These are phyloP conservation scores for Zalaria sp. DNA, from an alignment of 2,329 filamentous ascomycete species.

Conservation along the genomic window DNA sequence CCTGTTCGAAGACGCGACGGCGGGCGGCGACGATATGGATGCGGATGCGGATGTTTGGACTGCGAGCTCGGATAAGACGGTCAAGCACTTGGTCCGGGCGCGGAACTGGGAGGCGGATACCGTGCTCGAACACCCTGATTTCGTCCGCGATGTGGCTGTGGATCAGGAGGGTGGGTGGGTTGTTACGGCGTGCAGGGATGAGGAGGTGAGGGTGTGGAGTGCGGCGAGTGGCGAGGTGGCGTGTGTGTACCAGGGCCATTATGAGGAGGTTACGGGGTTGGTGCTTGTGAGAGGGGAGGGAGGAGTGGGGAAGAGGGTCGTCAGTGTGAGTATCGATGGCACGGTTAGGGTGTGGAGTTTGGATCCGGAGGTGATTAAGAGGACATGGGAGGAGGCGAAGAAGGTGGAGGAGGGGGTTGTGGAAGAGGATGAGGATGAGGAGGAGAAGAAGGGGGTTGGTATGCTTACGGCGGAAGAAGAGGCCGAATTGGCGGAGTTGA, in stretches of 20 bases:
- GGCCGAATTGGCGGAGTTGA: slow-evolving; percentile 76
- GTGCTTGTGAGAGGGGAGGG: slow-evolving; percentile 43
- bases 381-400: slow-evolving; percentile 36
- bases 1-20: slow-evolving; percentile 43
- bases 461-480: slow-evolving; percentile 80
- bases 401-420: slow-evolving; percentile 30
- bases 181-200: slow-evolving; percentile 77
- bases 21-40: slow-evolving; percentile 8
- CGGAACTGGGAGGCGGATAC: slow-evolving; percentile 60
- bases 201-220: slow-evolving; percentile 87
- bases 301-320: slow-evolving; percentile 37
- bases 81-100: slow-evolving; percentile 60
- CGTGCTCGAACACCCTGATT: slow-evolving; percentile 67
- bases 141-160: slow-evolving; percentile 70
- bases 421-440: slow-evolving; percentile 23
- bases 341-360: slow-evolving; percentile 79
- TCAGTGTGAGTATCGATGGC: slow-evolving; percentile 80
- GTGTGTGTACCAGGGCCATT: slow-evolving; percentile 54
- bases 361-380: slow-evolving; percentile 44
- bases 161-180: slow-evolving; percentile 50
- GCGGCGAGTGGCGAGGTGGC: slow-evolving; percentile 14
- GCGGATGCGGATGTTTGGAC: slow-evolving; percentile 71
- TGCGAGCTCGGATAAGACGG: slow-evolving; percentile 78
- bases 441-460: slow-evolving; percentile 32
- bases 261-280: slow-evolving; percentile 79